phyloP scores from a whole-genome alignment of 208 protist species.

The Trypanosomatidae sp. region DNA sequence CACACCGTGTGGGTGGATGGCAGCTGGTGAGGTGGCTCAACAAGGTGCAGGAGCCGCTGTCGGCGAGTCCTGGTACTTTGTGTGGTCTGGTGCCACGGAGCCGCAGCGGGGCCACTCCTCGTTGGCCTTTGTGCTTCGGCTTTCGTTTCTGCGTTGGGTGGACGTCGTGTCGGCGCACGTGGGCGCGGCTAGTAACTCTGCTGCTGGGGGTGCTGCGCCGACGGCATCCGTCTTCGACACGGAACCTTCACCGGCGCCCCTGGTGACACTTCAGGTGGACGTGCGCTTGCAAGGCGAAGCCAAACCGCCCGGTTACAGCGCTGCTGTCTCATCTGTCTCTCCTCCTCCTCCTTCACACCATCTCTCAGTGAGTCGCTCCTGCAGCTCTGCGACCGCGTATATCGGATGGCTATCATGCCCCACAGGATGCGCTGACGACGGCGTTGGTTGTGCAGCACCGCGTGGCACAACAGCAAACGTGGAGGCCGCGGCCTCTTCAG shows the following conservation, averaged over 20 bases:
- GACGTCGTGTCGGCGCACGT: slow-evolving; percentile 3
- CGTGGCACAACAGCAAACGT: background rate
- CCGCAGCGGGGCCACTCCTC: background rate
- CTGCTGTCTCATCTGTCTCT: background rate
- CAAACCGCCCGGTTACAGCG: no score
- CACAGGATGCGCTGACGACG: background rate
- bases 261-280: slow-evolving; percentile 1
- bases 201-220: background rate
- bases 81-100: background rate
- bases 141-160: background rate
- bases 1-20: slow-evolving; percentile 7
- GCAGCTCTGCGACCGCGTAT: background rate
- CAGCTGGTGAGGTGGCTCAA: background rate
- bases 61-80: slow-evolving; percentile 5
- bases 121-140: slow-evolving; percentile 1
- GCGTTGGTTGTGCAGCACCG: background rate
- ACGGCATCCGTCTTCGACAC: background rate
- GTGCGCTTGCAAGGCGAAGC: background rate
- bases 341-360: background rate
- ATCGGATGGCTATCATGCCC: background rate
- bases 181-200: background rate
- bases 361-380: background rate
- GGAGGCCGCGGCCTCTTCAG: background rate
- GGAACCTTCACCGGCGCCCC: background rate
- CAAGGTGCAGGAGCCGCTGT: background rate